These are phyloP conservation scores for Pochonia chlamydosporia DNA, from an alignment of 2,329 filamentous ascomycete genomes.

Conservation along the genomic window DNA sequence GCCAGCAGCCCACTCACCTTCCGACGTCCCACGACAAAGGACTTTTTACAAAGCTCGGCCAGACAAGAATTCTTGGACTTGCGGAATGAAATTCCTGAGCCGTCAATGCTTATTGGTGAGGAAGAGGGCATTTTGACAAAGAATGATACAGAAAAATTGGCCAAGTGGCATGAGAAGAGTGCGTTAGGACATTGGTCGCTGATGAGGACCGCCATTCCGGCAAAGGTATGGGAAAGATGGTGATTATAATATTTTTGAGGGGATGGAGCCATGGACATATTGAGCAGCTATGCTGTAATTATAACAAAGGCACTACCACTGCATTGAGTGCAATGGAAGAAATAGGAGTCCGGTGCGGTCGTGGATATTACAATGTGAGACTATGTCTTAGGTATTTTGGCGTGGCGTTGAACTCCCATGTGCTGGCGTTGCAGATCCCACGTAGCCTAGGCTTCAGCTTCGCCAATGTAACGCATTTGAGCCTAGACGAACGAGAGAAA, in stretches of 20 bases:
- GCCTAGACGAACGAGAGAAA: too few relatives aligned
- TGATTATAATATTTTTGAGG: constrained; percentile 34
- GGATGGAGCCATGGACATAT: too few relatives aligned
- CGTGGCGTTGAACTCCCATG: too few relatives aligned
- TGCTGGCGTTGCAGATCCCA: too few relatives aligned
- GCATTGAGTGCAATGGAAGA: background rate
- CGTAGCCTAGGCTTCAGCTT: too few relatives aligned
- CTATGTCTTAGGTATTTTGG: too few relatives aligned
- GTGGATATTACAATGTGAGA: too few relatives aligned
- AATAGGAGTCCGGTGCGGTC: too few relatives aligned
- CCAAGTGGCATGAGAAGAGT: constrained; percentile 66
- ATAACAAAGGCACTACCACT: too few relatives aligned
- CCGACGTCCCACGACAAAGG: constrained; percentile 54
- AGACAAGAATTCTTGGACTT: constrained; percentile 68
- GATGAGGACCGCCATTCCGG: constrained; percentile 80
- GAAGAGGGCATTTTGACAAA: constrained; percentile 49
- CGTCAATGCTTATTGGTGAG: constrained; percentile 38
- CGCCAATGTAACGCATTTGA: too few relatives aligned
- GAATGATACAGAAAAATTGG: constrained; percentile 62
- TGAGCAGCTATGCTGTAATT: background rate
- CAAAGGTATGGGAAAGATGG: constrained; percentile 81
- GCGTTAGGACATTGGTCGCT: constrained; percentile 85
- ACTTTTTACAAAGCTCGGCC: constrained; percentile 68
- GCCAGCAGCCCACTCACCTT: constrained; percentile 49
- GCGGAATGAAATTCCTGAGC: constrained; percentile 58